Base-by-base conservation (phyloP, 129 eudicot species). In the Centrapalus pauciflorus region DNA sequence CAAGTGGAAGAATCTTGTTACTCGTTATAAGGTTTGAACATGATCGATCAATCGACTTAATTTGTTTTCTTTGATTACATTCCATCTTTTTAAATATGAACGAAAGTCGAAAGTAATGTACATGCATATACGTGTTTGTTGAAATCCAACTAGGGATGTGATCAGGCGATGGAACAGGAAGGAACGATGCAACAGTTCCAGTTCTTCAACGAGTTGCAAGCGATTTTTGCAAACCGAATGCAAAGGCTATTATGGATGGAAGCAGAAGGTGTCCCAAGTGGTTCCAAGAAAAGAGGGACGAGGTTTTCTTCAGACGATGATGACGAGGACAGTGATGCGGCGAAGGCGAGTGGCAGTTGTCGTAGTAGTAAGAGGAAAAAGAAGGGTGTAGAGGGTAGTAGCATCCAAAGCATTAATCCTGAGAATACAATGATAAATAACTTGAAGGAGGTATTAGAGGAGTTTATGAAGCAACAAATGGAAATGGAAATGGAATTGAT, bases 1-100 rank as follows among this genome's bases (percentile, higher is more conserved):
- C 71, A 90, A 90, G 72, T 90, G 97, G 97, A 90, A 90, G 67
- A 90, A 90, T 69, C 95, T 90, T 45, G 95, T 86, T 55, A 86
- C 88, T 11, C 82, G 95, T 26, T 90, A 86, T 67, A 90, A 90
- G 97, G 97, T 90, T 61, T 23, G 55, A 60, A 17, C 14, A 17
- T 61, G n/a, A n/a, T n/a, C n/a, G n/a, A n/a, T n/a, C n/a, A n/a
- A n/a, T n/a, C n/a, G n/a, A n/a, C n/a, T n/a, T n/a, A n/a, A n/a
- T n/a, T n/a, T n/a, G n/a, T n/a, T n/a, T n/a, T n/a, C n/a, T n/a
- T n/a, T n/a, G n/a, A n/a, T n/a, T n/a, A n/a, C n/a, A n/a, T n/a
- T n/a, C n/a, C n/a, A n/a, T n/a, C n/a, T n/a, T n/a, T n/a, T n/a
- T n/a, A n/a, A n/a, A n/a, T n/a, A n/a, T n/a, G n/a, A n/a, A n/a